A percentile compares a stretch with the other conserved stretches of the same genome.
phyloP scores from a whole-genome alignment of 2,329 filamentous ascomycete genomes.

The Hymenoscyphus fraxineus region DNA sequence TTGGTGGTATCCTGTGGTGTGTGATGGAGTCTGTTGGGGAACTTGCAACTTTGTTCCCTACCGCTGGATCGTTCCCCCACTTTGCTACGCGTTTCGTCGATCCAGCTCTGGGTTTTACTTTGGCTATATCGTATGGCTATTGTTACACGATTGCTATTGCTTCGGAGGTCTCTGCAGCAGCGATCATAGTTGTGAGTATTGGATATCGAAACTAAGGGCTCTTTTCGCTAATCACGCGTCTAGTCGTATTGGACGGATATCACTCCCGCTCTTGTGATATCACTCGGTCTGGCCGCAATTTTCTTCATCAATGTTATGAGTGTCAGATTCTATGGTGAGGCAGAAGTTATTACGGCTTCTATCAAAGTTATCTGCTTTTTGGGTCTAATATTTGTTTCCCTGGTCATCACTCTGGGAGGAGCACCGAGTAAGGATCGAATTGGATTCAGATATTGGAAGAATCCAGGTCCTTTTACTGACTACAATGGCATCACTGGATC shows the following conservation, averaged over 20 bases:
- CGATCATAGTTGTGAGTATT: conserved; percentile 5
- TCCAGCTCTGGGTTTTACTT: conserved; percentile 29
- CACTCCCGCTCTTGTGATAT: conserved; percentile 20
- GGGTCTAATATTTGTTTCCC: conserved; percentile 8
- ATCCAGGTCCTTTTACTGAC: conserved; percentile 35
- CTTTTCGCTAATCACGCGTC: background rate
- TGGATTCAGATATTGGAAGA: conserved; percentile 44
- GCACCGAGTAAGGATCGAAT: conserved; percentile 26
- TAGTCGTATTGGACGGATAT: conserved; percentile 10
- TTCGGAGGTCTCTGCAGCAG: conserved; percentile 15
- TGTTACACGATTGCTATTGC: conserved; percentile 29
- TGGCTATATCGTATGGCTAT: conserved; percentile 31
- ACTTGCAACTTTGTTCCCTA: conserved; percentile 33
- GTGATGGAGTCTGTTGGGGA: conserved; percentile 37
- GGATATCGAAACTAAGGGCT: background rate
- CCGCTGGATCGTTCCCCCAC: conserved; percentile 35
- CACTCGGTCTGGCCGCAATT: conserved; percentile 38
- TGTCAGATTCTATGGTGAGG: conserved; percentile 55
- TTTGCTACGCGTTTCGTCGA: conserved; percentile 36
- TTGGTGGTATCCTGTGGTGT: conserved; percentile 34
- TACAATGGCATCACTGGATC: conserved; percentile 6
- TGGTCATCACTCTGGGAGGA: conserved; percentile 30
- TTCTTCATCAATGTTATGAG: conserved; percentile 51
- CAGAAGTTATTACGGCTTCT: conserved; percentile 47
- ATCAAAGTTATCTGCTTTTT: conserved; percentile 8